Evolutionary conservation across 139 green algal species (phyloP).

Genomic region (Tetraselmis chui): DNA sequence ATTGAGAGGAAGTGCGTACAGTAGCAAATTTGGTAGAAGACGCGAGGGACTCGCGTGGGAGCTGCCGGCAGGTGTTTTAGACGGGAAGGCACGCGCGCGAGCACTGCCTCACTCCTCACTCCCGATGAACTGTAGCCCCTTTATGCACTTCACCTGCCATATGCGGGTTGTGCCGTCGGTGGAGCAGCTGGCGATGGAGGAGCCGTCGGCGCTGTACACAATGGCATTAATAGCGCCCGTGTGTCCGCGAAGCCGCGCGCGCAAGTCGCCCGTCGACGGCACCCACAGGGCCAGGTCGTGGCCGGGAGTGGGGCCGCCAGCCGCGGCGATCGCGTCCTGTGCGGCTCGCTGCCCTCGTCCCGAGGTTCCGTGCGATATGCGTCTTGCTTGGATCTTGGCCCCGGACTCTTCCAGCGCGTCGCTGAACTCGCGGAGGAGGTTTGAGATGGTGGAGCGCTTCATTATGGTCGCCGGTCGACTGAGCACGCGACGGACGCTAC

Average conservation of each 20-base stretch:
- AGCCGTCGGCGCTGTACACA: not conserved
- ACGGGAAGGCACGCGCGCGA: too few species aligned
- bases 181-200: not conserved
- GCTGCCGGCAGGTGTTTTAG: too few species aligned
- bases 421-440: not conserved
- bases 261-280: not conserved
- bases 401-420: not conserved
- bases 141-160: not conserved
- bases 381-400: not conserved
- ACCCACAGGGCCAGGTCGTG: not conserved
- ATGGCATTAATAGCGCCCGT: not conserved
- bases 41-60: too few species aligned
- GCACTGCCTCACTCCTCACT: too few species aligned
- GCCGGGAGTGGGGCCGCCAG: too few species aligned
- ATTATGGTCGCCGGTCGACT: not conserved
- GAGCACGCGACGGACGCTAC: not conserved
- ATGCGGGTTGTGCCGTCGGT: not conserved
- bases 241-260: not conserved
- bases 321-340: not conserved
- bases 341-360: not conserved
- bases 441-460: not conserved
- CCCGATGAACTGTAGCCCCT: too few species aligned
- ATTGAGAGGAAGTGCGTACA: too few species aligned
- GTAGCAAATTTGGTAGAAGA: too few species aligned
- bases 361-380: not conserved